Conservation (phyloP, 2,329 filamentous ascomycete genomes). For the Calonectria henricotiae region DNA sequence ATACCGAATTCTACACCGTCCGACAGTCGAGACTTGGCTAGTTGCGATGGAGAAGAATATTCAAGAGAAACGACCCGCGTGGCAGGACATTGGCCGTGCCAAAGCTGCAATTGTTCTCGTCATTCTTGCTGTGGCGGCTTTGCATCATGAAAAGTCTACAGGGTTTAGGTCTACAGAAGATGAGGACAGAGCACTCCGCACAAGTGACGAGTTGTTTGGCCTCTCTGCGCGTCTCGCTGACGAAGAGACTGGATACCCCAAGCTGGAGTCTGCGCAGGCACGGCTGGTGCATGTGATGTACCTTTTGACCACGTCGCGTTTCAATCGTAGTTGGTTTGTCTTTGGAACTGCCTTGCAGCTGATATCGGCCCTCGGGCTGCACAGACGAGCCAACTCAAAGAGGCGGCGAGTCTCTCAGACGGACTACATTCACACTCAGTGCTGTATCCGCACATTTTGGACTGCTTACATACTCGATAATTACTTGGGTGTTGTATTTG, state of each 20-base stretch:
- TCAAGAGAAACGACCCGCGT: constrained; percentile 57
- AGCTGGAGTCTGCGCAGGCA: constrained; percentile 72
- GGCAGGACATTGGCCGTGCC: constrained; percentile 61
- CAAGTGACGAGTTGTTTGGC: constrained; percentile 63
- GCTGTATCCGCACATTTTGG: constrained; percentile 74
- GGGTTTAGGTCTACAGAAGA: constrained; percentile 46
- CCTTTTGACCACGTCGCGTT: constrained; percentile 71
- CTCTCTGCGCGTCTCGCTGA: constrained; percentile 62
- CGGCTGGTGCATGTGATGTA: constrained; percentile 73
- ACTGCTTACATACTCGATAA: constrained; percentile 75
- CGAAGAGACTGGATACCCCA: constrained; percentile 69
- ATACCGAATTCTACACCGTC: constrained; percentile 72
- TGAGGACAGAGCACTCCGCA: constrained; percentile 49
- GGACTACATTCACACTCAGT: constrained; percentile 67
- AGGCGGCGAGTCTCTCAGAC: constrained; percentile 37
- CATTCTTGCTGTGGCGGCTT: constrained; percentile 65
- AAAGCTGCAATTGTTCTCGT: constrained; percentile 66
- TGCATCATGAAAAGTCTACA: constrained; percentile 62
- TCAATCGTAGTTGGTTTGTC: constrained; percentile 75
- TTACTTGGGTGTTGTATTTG: constrained; percentile 76
- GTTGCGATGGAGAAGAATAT: constrained; percentile 60
- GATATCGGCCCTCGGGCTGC: constrained; percentile 62
- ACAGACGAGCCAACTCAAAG: constrained; percentile 49
- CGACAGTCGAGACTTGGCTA: constrained; percentile 68
- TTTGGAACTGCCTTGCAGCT: constrained; percentile 73